Percentiles rank a stretch among this genome's conserved stretches.
Conservation (phyloP, 768 basidiomycete genomes). For the Tylopilus plumbeoviolaceoides region DNA sequence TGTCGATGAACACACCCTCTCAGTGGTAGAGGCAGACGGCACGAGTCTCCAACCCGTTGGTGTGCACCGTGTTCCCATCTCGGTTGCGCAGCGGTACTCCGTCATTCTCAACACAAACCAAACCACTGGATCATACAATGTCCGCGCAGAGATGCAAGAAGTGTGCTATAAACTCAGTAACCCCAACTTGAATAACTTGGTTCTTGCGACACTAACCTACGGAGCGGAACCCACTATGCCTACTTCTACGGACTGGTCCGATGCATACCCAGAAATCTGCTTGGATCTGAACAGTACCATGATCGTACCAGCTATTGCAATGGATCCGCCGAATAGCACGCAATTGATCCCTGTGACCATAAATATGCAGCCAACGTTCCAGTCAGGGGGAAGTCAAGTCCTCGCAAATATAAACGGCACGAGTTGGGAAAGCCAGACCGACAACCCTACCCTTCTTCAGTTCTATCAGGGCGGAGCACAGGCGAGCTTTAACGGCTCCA, state of each 20-base stretch:
- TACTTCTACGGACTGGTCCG: conserved; percentile 25
- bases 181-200: conserved; percentile 26
- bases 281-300: conserved; percentile 28
- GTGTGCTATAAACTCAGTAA: conserved; percentile 29
- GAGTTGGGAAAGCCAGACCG: conserved; percentile 22
- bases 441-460: conserved; percentile 28
- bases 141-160: conserved; percentile 37
- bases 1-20: conserved; percentile 43
- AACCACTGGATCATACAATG: conserved; percentile 31
- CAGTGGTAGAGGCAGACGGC: conserved; percentile 48
- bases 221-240: conserved; percentile 24
- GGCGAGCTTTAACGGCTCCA: conserved; percentile 20
- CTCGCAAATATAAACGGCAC: conserved; percentile 27
- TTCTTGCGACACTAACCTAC: conserved; percentile 27
- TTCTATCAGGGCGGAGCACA: conserved; percentile 24
- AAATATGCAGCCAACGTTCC: conserved; percentile 24
- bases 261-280: conserved; percentile 20
- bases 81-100: conserved; percentile 49
- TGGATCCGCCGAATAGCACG: conserved; percentile 30
- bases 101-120: conserved; percentile 42
- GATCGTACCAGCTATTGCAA: conserved; percentile 24
- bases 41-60: conserved; percentile 36
- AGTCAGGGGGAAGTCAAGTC: conserved; percentile 24
- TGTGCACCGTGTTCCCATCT: conserved; percentile 38
- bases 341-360: conserved; percentile 10